Evolutionary conservation across 163 green algal species (phyloP).

Genomic region (Chlamydomonas reinhardtii): DNA sequence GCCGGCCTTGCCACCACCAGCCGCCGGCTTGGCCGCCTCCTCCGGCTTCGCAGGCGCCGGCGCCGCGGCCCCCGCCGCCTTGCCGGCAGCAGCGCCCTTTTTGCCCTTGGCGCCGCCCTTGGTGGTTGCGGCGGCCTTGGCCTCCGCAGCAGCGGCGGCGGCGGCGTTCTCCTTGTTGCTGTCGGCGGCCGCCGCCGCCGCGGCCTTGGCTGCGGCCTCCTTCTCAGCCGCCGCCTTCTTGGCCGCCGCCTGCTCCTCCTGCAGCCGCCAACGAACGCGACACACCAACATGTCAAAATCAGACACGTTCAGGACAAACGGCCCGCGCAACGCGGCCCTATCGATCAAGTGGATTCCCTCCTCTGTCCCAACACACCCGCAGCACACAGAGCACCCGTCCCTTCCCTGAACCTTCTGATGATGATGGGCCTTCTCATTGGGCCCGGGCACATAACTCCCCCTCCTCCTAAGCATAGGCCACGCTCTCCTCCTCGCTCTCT

Average conservation of each 20-base stretch:
- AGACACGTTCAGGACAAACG: too few relatives aligned
- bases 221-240: slow-evolving; percentile 33
- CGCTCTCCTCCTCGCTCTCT: too few relatives aligned
- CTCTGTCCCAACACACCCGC: too few relatives aligned
- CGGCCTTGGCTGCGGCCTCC: background rate
- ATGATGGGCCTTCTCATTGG: too few relatives aligned
- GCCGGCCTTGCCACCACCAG: background rate
- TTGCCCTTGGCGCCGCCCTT: slow-evolving; percentile 6
- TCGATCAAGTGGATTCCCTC: too few relatives aligned
- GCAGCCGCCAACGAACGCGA: background rate
- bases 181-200: background rate
- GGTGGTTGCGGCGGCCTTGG: background rate
- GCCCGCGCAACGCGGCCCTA: too few relatives aligned
- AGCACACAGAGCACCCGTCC: too few relatives aligned
- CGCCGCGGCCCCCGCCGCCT: background rate
- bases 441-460: too few relatives aligned
- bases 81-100: background rate
- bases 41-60: background rate
- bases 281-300: too few relatives aligned
- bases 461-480: too few relatives aligned
- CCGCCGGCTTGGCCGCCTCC: background rate
- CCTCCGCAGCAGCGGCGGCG: background rate
- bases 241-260: slow-evolving; percentile 36
- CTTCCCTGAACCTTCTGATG: too few relatives aligned
- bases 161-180: background rate